Conservation (phyloP, 2,329 filamentous ascomycete genomes). For the Graphilbum fragrans region DNA sequence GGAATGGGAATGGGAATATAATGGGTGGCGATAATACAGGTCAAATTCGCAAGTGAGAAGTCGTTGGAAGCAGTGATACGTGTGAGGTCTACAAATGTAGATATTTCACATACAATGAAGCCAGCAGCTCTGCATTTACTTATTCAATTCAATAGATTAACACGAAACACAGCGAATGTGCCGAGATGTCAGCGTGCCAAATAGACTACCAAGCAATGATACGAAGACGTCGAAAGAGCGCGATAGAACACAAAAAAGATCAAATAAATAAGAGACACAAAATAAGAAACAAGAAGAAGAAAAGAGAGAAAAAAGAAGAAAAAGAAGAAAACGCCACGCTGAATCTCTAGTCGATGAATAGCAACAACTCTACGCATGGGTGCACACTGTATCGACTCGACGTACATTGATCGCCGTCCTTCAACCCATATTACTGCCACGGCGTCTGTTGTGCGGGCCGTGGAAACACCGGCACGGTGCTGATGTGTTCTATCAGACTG, state of each 20-base stretch:
- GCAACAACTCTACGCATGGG: neutral
- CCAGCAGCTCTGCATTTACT: too few species aligned
- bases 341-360: neutral
- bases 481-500: conserved; percentile 65
- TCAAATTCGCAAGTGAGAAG: too few species aligned
- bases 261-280: neutral
- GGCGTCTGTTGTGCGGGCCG: conserved; percentile 54
- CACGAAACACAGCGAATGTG: too few species aligned
- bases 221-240: too few species aligned
- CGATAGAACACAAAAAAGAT: neutral
- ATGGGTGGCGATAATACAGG: too few species aligned
- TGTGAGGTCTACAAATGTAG: too few species aligned
- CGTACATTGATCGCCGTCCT: neutral
- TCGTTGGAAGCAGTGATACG: too few species aligned
- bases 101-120: too few species aligned
- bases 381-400: conserved; percentile 1
- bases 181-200: too few species aligned
- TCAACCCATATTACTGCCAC: conserved; percentile 36
- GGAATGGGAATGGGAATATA: neutral
- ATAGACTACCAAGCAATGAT: too few species aligned
- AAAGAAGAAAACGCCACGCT: conserved; percentile 8
- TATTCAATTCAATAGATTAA: too few species aligned
- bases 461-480: conserved; percentile 77
- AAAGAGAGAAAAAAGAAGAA: neutral
- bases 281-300: neutral